Evolutionary conservation across 2,329 filamentous ascomycete genomes (phyloP), one percentile per base, ranked within the genome.

Genomic region (Ceratocystiopsis sp.): DNA sequence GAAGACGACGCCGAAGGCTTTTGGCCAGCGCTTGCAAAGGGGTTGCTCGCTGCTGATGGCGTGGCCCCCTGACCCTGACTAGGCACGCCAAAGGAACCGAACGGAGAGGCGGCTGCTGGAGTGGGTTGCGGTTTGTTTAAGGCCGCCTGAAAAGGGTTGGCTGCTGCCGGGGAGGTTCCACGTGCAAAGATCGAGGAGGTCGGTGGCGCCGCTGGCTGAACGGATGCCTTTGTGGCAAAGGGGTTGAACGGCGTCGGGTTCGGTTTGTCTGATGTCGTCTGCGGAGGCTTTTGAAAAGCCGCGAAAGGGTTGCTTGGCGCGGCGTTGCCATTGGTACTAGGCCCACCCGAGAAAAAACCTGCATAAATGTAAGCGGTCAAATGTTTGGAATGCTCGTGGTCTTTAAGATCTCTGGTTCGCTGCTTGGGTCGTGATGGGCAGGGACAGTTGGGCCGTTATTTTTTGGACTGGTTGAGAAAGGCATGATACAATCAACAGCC

Each of bases 121-220:
- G 33, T 15, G 11, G 33, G 34, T 39, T 36, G 36, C 32, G 33
- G 15, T 10, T 38, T 12, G n/a, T 39, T 35, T 2, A 42, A 1
- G 21, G 42, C 45, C 14, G 45, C 40, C 14, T 44, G 42, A 29
- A 47, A 47, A 1, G 45, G 45, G 15, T 44, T 41, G 25, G 29
- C 25, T 17, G 38, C 35, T 18, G 19, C 21, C 6, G 17, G 15
- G 2, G 32, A 21, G 11, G 15, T 13, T 25, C 18, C 35, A 4
- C 16, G 12, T 15, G n/a, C 35, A 14, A 33, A 32, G 13, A 32
- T 14, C 34, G 39, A 37, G 3, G 42, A 19, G 17, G 35, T 44
- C 12, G 14, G 19, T 16, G 38, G 25, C 12, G 36, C 21, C 15
- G 39, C 36, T 36, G 45, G n/a, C 8, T 21, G 10, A 17, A 18